Evolutionary conservation across 2,329 filamentous ascomycete species (phyloP), one percentile per base, ranked within the genome.

Genomic region (Paracorniculantispora psalliotae): DNA sequence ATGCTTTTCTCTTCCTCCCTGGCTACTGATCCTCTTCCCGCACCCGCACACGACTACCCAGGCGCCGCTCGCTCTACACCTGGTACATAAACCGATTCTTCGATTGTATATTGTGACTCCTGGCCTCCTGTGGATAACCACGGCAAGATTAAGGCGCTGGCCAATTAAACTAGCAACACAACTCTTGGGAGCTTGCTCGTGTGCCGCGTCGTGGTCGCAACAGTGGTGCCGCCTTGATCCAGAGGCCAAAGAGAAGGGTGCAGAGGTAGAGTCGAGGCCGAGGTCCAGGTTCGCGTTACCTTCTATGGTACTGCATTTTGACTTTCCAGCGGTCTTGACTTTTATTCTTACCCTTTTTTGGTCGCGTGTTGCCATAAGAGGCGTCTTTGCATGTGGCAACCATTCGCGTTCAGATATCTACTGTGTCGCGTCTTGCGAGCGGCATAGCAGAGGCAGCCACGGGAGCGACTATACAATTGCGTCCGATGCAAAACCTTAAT

Each of bases 101-200:
- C 58, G 58, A 55, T 43, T 59, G 58, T 59, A 59, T 56, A 59
- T 56, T 59, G 58, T 59, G 58, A 59, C 49, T 35, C 17, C 50
- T 56, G 50, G 44, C 44, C 12, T 55, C 25, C 10, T 55, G 50
- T 59, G 58, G 58, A 56, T 59, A 59, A 59, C 35, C 58, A 59
- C 50, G 46, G 19, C 50, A 55, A 44, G 44, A 56, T 35, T 49
- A 55, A 59, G 37, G 51, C 44, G 50, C 50, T 59, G 43, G 50
- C 51, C 58, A 59, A 55, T 55, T 59, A 59, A 59, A 54, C 44
- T 59, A 59, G 56, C 56, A 52, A 47, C 39, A 46, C 39, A 28
- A 39, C 23, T 13, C 39, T 46, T 30, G 19, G 26, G 30, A 44
- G 48, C 30, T 26, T 52, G 48, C 39, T 59, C 56, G 48, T 23